Base-by-base conservation (phyloP, 352 stramenopile species). In the Phytophthora ramorum region DNA sequence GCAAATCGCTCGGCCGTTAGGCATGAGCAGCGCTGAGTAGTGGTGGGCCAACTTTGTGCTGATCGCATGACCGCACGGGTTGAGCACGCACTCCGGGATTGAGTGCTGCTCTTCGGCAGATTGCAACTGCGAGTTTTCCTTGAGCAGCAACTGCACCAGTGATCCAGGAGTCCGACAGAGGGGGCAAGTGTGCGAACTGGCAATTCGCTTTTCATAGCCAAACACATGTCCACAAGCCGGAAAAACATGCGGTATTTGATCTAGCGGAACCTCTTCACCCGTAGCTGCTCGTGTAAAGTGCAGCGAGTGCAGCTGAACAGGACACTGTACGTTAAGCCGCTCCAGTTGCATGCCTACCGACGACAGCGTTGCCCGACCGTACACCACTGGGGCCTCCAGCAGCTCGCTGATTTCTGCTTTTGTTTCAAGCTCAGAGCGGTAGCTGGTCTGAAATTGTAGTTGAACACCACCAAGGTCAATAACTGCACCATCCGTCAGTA, bases 21-120 rank as follows among this genome's bases (percentile, higher is more conserved):
- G 84, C 81, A 95, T 91, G 22, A 89, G 63, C 22, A 95, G 43
- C 30, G 57, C 58, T 8, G 82, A 71, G 52, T 91, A 92, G 40
- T 90, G 72, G 1, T 58, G 65, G n/a, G 86, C 86, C 17, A 92
- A 73, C 24, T 83, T 85, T 44, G 53, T 69, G 49, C 82, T 92
- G 62, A 91, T 91, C 8, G 85, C 79, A 47, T 95, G 86, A n/a
- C 86, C 86, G 54, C 86, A 95, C 20, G 86, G 86, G 66, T 95
- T 95, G 22, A 95, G 79, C 1, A 95, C 86, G 45, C 80, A 92
- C 69, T 92, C 86, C 19, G 86, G 86, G 46, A 92, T 81, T 3
- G 68, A 65, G 16, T 79, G 73, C 16, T 81, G 86, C 47, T 92
- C 86, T 7, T 80, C 79, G 0, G 63, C 69, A 3, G 81, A 81